A percentile compares a stretch with the other conserved stretches of the same genome.
These are phyloP conservation scores for Solanum hybrid DNA, from an alignment of 305 asterid species.

Conservation along the genomic window DNA sequence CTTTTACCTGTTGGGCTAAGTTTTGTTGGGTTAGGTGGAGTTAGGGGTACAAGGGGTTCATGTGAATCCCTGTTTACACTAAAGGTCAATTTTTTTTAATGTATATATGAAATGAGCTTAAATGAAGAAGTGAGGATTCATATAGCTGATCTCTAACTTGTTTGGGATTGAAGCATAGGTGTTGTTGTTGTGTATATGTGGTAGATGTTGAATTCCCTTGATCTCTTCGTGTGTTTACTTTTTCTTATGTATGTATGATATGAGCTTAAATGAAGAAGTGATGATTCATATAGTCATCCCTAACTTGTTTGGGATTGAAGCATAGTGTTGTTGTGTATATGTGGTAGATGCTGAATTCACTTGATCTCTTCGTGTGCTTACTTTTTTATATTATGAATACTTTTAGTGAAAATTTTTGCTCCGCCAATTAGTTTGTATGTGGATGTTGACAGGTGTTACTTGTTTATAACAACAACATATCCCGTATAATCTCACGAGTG, in stretches of 20 bases:
- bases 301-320: not conserved
- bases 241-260: not conserved
- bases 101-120: not conserved
- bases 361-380: not conserved
- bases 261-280: not conserved
- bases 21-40: not conserved
- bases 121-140: not conserved
- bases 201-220: not conserved
- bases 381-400: not conserved
- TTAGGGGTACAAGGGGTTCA: not conserved
- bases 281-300: not conserved
- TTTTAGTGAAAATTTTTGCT: not conserved
- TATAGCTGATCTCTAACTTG: not conserved
- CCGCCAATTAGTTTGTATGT: not conserved
- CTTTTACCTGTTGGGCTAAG: not conserved
- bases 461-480: not conserved
- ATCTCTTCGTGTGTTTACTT: not conserved
- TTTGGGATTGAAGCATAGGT: not conserved
- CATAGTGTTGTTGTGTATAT: not conserved
- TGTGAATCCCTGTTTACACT: not conserved
- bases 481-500: not conserved
- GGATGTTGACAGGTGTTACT: not conserved
- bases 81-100: not conserved
- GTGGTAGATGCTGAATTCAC: not conserved
- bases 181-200: not conserved